Evolutionary conservation across 1,139 yeast species (phyloP), one percentile per base, ranked within the genome.

Genomic region (Candida glucosophila): DNA sequence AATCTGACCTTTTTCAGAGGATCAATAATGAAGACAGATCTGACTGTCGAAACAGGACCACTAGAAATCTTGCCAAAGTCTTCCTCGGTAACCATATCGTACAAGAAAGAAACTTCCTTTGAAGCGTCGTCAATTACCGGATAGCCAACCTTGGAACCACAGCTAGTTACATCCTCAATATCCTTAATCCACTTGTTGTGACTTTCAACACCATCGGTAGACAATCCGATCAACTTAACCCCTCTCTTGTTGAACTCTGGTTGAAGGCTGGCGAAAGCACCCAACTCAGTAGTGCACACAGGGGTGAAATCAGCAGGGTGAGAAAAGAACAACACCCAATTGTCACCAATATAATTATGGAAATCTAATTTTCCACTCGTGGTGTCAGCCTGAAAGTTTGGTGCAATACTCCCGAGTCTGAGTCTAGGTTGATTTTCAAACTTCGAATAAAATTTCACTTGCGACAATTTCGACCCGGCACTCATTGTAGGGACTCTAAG

Each of bases 241-340:
- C 75, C 73, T 56, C 94, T 75, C 55, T 76, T 68, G 44, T 71
- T 73, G 47, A 85, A 85, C 52, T 83, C 93, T 18, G 83, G 85
- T 59, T 80, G 77, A 53, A 83, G 68, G 47, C 73, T 69, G 36
- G 95, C 83, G 46, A 85, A 85, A 10, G 94, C 95, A 36, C 95
- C 95, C 44, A 85, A 69, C 63, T 85, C 95, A 29, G 95, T 85
- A 41, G 95, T 85, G 60, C 95, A 85, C 27, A 85, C 95, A 20
- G 95, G 95, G 11, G 95, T 85, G 66, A 81, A 83, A 55, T 85
- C 95, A 25, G 85, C 95, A 29, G 95, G 95, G 54, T 85, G 95
- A 14, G 93, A 81, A 58, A 85, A 85, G 46, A 85, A 65, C 22
- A 85, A 76, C 27, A 75, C 76, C 95, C 95, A 85, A 24, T 74